These are phyloP conservation scores for Solanum gandarillasii DNA, from an alignment of 257 asterid species.

Conservation along the genomic window DNA sequence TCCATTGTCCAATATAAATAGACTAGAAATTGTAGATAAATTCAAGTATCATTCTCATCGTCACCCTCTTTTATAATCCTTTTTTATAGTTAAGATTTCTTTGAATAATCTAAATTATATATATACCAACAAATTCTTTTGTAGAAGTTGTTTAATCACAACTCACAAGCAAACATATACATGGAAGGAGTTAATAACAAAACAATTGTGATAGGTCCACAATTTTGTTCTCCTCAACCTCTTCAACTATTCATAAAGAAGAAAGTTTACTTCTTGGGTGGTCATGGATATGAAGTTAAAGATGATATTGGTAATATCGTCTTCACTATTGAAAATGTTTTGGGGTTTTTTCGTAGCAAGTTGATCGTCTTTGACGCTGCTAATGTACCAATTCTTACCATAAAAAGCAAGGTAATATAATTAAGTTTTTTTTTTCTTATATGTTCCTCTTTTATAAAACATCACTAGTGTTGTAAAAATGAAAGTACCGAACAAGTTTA, in stretches of 20 bases:
- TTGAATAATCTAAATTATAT: neutral
- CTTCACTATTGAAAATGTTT: neutral
- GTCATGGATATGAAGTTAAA: neutral
- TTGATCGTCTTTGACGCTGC: neutral
- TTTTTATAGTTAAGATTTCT: neutral
- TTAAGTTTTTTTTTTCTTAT: neutral
- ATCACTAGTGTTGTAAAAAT: neutral
- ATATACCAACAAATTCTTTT: neutral
- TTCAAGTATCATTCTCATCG: neutral
- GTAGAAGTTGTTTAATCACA: no score
- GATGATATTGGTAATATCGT: neutral
- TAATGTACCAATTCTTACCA: neutral
- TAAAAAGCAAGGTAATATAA: neutral
- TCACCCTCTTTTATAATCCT: neutral
- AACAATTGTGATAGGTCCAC: neutral
- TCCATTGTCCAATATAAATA: neutral
- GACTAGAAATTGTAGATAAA: neutral
- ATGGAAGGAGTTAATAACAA: neutral
- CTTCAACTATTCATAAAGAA: neutral
- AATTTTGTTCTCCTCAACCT: neutral
- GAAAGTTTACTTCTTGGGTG: neutral
- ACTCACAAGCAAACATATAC: no score
- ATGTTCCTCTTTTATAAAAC: neutral
- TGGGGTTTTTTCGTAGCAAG: neutral
- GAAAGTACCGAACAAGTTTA: neutral